phyloP scores from a whole-genome alignment of 495 filamentous ascomycete species.

The Neurospora sp. region DNA sequence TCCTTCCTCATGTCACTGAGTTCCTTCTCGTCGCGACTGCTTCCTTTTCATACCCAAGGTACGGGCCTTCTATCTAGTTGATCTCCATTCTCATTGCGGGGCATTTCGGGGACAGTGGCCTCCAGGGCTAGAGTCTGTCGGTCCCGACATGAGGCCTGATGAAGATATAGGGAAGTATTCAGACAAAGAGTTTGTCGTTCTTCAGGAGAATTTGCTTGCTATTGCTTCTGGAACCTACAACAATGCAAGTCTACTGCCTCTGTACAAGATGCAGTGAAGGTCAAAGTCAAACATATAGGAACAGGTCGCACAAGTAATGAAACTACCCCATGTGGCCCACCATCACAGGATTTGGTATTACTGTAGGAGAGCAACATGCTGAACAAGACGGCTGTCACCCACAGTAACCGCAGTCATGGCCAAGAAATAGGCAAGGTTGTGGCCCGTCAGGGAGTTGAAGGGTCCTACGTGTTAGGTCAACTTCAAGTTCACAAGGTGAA shows the following conservation, averaged over 20 bases:
- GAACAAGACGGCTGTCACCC: background rate
- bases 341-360: background rate
- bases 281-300: background rate
- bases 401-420: background rate
- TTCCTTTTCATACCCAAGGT: background rate
- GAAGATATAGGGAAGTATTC: background rate
- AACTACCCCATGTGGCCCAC: background rate
- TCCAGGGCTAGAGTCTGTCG: background rate
- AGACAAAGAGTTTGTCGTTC: background rate
- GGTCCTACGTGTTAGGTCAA: background rate
- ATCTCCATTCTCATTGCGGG: background rate
- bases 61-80: background rate
- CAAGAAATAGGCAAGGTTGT: background rate
- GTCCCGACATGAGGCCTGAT: background rate
- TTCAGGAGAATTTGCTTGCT: background rate
- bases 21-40: background rate
- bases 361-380: background rate
- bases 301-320: background rate
- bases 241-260: background rate
- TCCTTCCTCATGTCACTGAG: background rate
- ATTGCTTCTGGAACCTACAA: background rate
- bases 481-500: background rate
- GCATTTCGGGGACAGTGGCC: background rate
- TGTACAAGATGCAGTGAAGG: background rate
- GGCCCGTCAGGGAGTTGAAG: background rate